phyloP scores from a whole-genome alignment of 768 basidiomycete species.

The Suillus sp. region DNA sequence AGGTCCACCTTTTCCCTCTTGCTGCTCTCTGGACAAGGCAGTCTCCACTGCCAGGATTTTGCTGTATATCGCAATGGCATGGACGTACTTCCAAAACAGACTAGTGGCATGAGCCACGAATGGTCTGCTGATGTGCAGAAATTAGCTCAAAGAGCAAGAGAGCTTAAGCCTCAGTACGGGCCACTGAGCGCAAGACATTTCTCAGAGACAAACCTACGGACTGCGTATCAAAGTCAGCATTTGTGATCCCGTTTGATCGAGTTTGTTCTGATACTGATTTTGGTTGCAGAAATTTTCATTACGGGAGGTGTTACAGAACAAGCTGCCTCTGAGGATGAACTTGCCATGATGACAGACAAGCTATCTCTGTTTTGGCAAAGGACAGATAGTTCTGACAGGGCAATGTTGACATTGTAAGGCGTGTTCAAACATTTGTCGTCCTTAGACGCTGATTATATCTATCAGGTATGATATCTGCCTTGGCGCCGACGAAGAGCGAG shows the following conservation, averaged over 20 bases:
- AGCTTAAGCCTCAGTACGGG: constrained; percentile 40
- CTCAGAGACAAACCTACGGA: constrained; percentile 49
- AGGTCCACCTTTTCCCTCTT: constrained; percentile 40
- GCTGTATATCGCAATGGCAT: constrained; percentile 18
- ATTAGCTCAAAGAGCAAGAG: constrained; percentile 33
- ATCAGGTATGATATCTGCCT: constrained; percentile 65
- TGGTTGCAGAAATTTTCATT: constrained; percentile 42
- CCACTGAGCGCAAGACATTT: constrained; percentile 48
- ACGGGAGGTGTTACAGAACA: constrained; percentile 32
- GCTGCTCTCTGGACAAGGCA: constrained; percentile 49
- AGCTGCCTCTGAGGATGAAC: constrained; percentile 35
- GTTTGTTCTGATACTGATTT: constrained; percentile 17
- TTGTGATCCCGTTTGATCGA: constrained; percentile 21
- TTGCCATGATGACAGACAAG: constrained; percentile 50
- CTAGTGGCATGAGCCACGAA: constrained; percentile 22
- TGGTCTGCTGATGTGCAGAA: constrained; percentile 45
- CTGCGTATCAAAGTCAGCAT: constrained; percentile 56
- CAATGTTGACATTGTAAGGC: constrained; percentile 63
- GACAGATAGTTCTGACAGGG: constrained; percentile 47
- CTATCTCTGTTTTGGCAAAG: constrained; percentile 61
- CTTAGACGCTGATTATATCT: constrained; percentile 9
- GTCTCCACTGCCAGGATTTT: constrained; percentile 48
- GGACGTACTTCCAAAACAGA: constrained; percentile 10
- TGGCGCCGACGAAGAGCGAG: constrained; percentile 52
- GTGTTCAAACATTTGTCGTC: constrained; percentile 5